These are phyloP conservation scores for Pythium grandisporangium DNA, from an alignment of 352 stramenopile genomes.

Conservation along the genomic window DNA sequence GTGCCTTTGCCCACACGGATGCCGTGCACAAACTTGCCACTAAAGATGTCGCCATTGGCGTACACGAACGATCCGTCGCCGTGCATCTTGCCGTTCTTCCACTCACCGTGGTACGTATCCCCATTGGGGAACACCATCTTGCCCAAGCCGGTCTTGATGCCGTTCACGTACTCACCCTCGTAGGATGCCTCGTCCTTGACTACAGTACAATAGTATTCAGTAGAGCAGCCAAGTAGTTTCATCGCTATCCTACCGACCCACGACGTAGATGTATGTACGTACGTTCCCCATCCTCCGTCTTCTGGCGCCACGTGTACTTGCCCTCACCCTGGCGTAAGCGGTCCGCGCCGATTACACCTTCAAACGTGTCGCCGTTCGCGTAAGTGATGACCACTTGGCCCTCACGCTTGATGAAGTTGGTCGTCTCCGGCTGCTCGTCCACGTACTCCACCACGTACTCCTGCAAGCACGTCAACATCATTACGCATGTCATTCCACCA, in stretches of 20 bases:
- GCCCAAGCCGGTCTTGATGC: conserved; percentile 77
- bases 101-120: conserved; percentile 87
- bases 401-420: conserved; percentile 75
- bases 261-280: not conserved
- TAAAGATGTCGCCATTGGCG: conserved; percentile 89
- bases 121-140: conserved; percentile 90
- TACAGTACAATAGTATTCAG: conserved; percentile 5
- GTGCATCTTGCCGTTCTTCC: conserved; percentile 76
- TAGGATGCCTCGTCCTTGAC: conserved; percentile 70
- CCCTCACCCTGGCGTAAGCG: conserved; percentile 78
- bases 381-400: conserved; percentile 87
- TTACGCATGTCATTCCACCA: too few relatives aligned
- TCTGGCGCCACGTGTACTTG: conserved; percentile 85
- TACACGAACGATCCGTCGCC: conserved; percentile 90
- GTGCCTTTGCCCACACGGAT: conserved; percentile 83
- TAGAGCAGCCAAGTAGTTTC: not conserved
- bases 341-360: conserved; percentile 73
- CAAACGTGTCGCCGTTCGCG: conserved; percentile 86
- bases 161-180: conserved; percentile 82
- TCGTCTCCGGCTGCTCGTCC: conserved; percentile 80
- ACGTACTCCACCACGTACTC: conserved; percentile 80
- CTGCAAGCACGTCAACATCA: too few relatives aligned
- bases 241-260: too few relatives aligned
- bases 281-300: conserved; percentile 54
- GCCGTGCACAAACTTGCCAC: conserved; percentile 65